A percentile compares a stretch with the other conserved stretches of the same genome.
phyloP scores from a whole-genome alignment of 176 grass and related monocot genomes.

The maize (Zea mays) region Zm-B73-REFERENCE-NAM-5.0 NC_050096.1:239981501-239982000 shows the following conservation, averaged over 20 bases:
- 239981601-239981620: slow-evolving; percentile 86
- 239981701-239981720: slow-evolving; percentile 71
- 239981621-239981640: slow-evolving; percentile 96
- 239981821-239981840: slow-evolving; percentile 77
- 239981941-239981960: slow-evolving; percentile 95
- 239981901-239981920: slow-evolving; percentile 93
- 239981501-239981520: no score
- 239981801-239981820: slow-evolving; percentile 96
- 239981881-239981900: slow-evolving; percentile 93
- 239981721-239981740: slow-evolving; percentile 81
- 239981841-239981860: slow-evolving; percentile 60
- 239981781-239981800: slow-evolving; percentile 91
- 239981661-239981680: slow-evolving; percentile 92
- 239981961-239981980: slow-evolving; percentile 79
- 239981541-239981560: no score
- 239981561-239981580: slow-evolving; percentile 63
- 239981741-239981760: slow-evolving; percentile 98
- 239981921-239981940: slow-evolving; percentile 94
- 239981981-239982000: slow-evolving; percentile 96
- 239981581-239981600: slow-evolving; percentile 92
- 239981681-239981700: slow-evolving; percentile 78
- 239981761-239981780: slow-evolving; percentile 99
- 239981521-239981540: no score
- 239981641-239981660: slow-evolving; percentile 85
- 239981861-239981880: slow-evolving; percentile 68